Evolutionary conservation across 108 stramenopile species (phyloP), one percentile per base, ranked within the genome.

Genomic region (Fragilaria radians): DNA sequence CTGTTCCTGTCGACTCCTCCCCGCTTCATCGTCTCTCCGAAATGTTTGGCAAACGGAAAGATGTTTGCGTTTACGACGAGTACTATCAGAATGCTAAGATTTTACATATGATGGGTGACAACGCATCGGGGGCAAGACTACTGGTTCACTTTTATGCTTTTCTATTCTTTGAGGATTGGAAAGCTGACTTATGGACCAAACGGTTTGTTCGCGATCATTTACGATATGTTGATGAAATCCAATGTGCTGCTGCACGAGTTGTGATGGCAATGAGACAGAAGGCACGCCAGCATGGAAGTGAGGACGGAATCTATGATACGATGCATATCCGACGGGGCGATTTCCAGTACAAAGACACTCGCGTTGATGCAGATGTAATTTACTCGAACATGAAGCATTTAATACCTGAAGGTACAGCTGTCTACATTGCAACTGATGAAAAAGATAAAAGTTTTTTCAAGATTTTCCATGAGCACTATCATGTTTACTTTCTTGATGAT

Each of bases 131-230:
- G 19, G 76, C 77, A 3, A 52, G 92, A 23, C 60, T 94, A 46
- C 61, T 96, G 50, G 82, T 87, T 0, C 95, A 96, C 54, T 93
- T 93, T 64, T 96, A 96, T 67, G 78, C 87, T 4, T 91, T 89
- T 42, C 42, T 88, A 31, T 94, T 92, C 62, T 91, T 94, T 59
- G 91, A 84, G 52, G 91, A 96, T 69, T 91, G 85, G 79, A 63
- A 71, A 58, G 76, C 81, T 54, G 86, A 91, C 48, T 51, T 86
- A 46, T 85, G 82, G 82, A 76, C 64, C 24, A 85, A 89, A 57
- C 70, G 95, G 33, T 90, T 91, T 67, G 84, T 93, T 0, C 70
- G 95, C 3, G 95, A 93, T 66, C 89, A 91, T 72, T 67, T 95
- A 48, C 74, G 95, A 24, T 95, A 93, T 61, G 67, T 74, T 42